Evolutionary conservation across 495 filamentous ascomycete genomes (phyloP).

Genomic region (Penicillium goetzii): DNA sequence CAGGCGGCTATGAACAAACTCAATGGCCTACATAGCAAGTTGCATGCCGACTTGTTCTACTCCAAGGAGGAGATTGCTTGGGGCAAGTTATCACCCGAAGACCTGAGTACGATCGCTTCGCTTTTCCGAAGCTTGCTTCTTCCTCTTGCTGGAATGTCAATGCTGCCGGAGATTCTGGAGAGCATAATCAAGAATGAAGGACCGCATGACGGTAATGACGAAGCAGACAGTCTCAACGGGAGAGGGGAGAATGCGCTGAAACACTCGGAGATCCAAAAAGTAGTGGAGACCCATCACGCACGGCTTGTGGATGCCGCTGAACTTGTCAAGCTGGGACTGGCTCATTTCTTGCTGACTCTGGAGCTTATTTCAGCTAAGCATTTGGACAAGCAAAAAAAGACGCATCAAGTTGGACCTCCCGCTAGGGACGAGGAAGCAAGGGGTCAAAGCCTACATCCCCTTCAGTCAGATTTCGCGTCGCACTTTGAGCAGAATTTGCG

Average conservation of each 20-base stretch:
- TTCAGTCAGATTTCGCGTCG: slow-evolving; percentile 23
- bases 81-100: slow-evolving; percentile 68
- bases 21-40: slow-evolving; percentile 64
- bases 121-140: slow-evolving; percentile 61
- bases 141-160: slow-evolving; percentile 68
- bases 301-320: slow-evolving; percentile 57
- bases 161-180: slow-evolving; percentile 71
- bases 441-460: slow-evolving; percentile 26
- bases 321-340: slow-evolving; percentile 30
- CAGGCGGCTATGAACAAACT: slow-evolving; percentile 53
- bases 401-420: slow-evolving; percentile 1
- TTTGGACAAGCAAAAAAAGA: slow-evolving; percentile 25
- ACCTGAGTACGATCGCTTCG: slow-evolving; percentile 58
- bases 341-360: slow-evolving; percentile 34
- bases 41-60: slow-evolving; percentile 68
- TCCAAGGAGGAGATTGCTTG: slow-evolving; percentile 72
- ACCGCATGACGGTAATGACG: slow-evolving; percentile 12
- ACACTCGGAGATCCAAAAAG: slow-evolving; percentile 40
- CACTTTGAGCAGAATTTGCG: slow-evolving; percentile 26
- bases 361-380: slow-evolving; percentile 35
- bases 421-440: slow-evolving; percentile 35
- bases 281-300: slow-evolving; percentile 65
- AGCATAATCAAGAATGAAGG: slow-evolving; percentile 47
- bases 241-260: slow-evolving; percentile 37
- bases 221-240: slow-evolving; percentile 29